Evolutionary conservation across 2,329 filamentous ascomycete genomes (phyloP).

Genomic region (Trichothecium roseum): DNA sequence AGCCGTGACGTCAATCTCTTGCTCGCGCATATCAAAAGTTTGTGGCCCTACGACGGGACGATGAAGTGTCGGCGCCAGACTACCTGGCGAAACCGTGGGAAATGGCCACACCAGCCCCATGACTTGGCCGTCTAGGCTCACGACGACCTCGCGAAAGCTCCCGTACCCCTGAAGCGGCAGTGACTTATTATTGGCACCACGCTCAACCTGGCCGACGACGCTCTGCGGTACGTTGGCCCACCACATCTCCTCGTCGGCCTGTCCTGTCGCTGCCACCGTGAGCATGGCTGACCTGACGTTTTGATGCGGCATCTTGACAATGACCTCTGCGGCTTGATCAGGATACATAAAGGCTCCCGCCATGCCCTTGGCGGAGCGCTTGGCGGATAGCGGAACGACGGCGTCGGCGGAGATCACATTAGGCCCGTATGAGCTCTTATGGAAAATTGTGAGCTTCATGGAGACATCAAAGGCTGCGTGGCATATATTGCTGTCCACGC

Average conservation of each 20-base stretch:
- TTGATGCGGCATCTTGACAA: constrained; percentile 46
- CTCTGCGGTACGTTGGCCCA: constrained; percentile 66
- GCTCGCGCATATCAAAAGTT: constrained; percentile 67
- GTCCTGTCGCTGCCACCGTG: constrained; percentile 67
- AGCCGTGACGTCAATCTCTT: constrained; percentile 73
- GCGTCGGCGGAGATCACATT: constrained; percentile 40
- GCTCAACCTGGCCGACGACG: constrained; percentile 47
- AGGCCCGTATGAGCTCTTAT: not conserved
- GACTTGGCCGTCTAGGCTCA: constrained; percentile 61
- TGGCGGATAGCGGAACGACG: constrained; percentile 57
- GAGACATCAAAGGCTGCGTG: constrained; percentile 63
- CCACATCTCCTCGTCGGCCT: constrained; percentile 74
- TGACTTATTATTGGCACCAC: constrained; percentile 31
- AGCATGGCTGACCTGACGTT: constrained; percentile 62
- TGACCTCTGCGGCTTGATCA: constrained; percentile 46
- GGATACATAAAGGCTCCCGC: constrained; percentile 62
- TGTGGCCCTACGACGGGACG: constrained; percentile 69
- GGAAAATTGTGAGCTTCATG: constrained; percentile 62
- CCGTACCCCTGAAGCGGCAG: constrained; percentile 50
- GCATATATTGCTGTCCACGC: constrained; percentile 30
- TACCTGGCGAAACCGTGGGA: constrained; percentile 73
- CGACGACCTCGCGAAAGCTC: constrained; percentile 68
- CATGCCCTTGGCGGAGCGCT: constrained; percentile 33
- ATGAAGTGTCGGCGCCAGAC: constrained; percentile 67
- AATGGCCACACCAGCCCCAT: constrained; percentile 75